Evolutionary conservation across 495 filamentous ascomycete species (phyloP).

Genomic region (Lepidopterella palustris): DNA sequence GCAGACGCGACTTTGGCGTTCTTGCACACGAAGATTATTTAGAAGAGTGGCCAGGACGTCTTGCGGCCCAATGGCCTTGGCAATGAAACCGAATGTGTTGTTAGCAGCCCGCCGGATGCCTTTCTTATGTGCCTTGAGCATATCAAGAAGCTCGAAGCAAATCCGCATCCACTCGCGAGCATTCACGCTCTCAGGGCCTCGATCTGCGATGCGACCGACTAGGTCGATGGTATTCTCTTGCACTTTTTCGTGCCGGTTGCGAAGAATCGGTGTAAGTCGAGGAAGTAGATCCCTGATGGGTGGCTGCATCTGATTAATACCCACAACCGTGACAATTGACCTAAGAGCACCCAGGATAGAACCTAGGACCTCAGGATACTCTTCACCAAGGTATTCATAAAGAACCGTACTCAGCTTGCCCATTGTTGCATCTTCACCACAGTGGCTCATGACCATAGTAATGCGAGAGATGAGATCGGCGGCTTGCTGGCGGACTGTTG

Average conservation of each 20-base stretch:
- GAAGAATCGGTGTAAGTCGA: conserved; percentile 89
- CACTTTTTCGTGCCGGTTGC: conserved; percentile 98
- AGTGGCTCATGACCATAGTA: conserved; percentile 98
- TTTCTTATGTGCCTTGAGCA: conserved; percentile 94
- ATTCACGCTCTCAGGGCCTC: conserved; percentile 91
- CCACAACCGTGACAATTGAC: conserved; percentile 95
- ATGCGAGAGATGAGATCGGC: conserved; percentile 95
- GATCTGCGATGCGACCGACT: conserved; percentile 95
- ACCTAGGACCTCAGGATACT: conserved; percentile 96
- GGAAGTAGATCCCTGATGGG: conserved; percentile 97
- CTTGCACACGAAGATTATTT: conserved; percentile 94
- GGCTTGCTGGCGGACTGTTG: conserved; percentile 93
- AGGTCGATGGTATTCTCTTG: conserved; percentile 99
- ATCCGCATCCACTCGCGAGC: conserved; percentile 99
- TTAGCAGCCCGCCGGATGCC: conserved; percentile 97
- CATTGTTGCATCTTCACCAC: conserved; percentile 91
- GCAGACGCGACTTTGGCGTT: conserved; percentile 96
- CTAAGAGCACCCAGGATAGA: conserved; percentile 93
- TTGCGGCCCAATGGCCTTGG: conserved; percentile 97
- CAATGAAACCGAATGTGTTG: conserved; percentile 99
- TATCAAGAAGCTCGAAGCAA: conserved; percentile 97
- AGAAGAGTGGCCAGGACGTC: conserved; percentile 94
- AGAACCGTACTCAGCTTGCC: conserved; percentile 93
- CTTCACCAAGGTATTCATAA: conserved; percentile 97
- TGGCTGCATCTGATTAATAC: conserved; percentile 97